These are phyloP conservation scores for Pleomassaria siparia DNA, from an alignment of 2,329 filamentous ascomycete genomes.

Conservation along the genomic window DNA sequence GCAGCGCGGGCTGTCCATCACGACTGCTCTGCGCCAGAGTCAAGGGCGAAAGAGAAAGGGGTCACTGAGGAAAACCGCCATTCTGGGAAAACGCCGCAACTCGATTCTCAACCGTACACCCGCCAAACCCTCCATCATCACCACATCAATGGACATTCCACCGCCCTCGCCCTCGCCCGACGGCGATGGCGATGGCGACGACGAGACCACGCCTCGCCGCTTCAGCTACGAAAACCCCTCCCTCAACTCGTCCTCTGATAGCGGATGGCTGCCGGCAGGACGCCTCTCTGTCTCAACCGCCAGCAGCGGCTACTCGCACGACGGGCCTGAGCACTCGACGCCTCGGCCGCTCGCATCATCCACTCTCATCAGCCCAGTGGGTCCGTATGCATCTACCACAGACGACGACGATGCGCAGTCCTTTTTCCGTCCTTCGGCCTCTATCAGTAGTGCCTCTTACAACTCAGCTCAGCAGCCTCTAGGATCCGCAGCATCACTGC, in stretches of 20 bases:
- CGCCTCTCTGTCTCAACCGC: conserved; percentile 17
- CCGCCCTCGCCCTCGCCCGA: conserved; percentile 17
- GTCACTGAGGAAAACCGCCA: conserved; percentile 82
- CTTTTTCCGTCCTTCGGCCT: conserved; percentile 50
- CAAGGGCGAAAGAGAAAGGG: conserved; percentile 70
- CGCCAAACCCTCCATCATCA: conserved; percentile 16
- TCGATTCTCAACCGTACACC: conserved; percentile 24
- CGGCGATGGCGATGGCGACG: conserved; percentile 18
- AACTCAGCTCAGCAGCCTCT: conserved; percentile 15
- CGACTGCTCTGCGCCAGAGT: conserved; percentile 49
- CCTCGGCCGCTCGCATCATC: conserved; percentile 38
- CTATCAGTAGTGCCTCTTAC: conserved; percentile 47
- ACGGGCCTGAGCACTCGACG: conserved; percentile 24
- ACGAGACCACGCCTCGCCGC: conserved; percentile 26
- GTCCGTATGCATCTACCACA: conserved; percentile 71
- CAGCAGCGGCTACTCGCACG: conserved; percentile 11
- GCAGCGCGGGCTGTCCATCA: conserved; percentile 23
- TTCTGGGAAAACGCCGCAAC: conserved; percentile 60
- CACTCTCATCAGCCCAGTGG: conserved; percentile 56
- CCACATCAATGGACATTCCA: conserved; percentile 9
- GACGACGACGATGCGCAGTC: conserved; percentile 80
- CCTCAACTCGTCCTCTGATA: conserved; percentile 38
- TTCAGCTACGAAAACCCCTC: conserved; percentile 44
- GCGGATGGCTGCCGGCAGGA: conserved; percentile 24
- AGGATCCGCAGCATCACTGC: conserved; percentile 22